Evolutionary conservation across 2,329 filamentous ascomycete species (phyloP), one percentile per base, ranked within the genome.

Genomic region (Cercospora nicotianae): DNA sequence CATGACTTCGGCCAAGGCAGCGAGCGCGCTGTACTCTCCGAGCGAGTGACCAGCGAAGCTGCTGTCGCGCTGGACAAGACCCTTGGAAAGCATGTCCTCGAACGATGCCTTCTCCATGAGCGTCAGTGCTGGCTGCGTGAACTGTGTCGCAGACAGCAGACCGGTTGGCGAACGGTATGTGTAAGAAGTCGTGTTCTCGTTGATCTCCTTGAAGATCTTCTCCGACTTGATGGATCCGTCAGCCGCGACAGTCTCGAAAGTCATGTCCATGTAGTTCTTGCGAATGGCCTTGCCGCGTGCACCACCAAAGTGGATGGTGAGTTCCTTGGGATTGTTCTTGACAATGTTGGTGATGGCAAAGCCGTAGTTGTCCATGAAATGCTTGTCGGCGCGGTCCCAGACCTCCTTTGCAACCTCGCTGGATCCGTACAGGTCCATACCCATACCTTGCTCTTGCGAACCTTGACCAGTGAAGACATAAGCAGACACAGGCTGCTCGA

Each of bases 61-160:
- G 87, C 93, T 97, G 84, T 98, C 94, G 68, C 93, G 87, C 75
- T 97, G 93, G 33, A 99, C 94, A 36, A 99, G 88, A 69, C 96
- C 95, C 87, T 97, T 98, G 75, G 93, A 87, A 78, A 93, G 93
- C 95, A 99, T 98, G 80, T 99, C 96, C 82, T 98, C 95, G 75
- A 99, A 99, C 76, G 93, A 96, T 68, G 95, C 95, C 87, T 99
- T 99, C 86, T 99, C 95, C 96, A 99, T 99, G 60, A 99, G 87
- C 0, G 95, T 99, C 75, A 99, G 85, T 61, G 95, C 95, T 36
- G 95, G 95, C 82, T 99, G 95, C 0, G 95, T 99, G 85, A 99
- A 99, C 79, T 99, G 95, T 4, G 95, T 99, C 3, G 96, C 95
- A 42, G 95, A 99, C 45, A 99, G 87, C 64, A 99, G 87, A 76